Conservation (phyloP, 805 yeast genomes). For the Naumovozyma castellii region DNA sequence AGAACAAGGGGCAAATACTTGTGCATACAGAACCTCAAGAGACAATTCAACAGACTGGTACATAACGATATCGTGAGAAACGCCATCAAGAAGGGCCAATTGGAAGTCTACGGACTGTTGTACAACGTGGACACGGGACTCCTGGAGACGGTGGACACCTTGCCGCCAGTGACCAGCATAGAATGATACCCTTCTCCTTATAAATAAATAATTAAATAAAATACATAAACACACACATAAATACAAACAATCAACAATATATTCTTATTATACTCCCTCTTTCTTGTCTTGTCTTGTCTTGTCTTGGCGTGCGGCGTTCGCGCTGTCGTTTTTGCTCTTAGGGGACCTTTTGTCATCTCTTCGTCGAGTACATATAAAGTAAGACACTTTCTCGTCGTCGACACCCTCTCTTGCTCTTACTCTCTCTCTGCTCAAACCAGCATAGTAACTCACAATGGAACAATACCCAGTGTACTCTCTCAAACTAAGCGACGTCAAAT, state of each 20-base stretch:
- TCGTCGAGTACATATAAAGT: too few species aligned
- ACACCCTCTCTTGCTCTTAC: background rate
- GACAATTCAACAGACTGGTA: constrained; percentile 59
- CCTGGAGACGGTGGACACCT: constrained; percentile 4
- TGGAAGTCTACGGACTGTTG: constrained; percentile 74
- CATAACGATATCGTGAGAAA: constrained; percentile 48
- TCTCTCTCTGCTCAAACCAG: background rate
- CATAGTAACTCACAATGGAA: too few species aligned
- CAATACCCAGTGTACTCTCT: constrained; percentile 13
- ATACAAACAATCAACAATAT: background rate
- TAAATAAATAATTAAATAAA: too few species aligned
- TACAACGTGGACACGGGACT: constrained; percentile 77
- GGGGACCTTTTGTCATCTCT: too few species aligned
- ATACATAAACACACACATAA: background rate
- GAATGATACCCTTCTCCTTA: too few species aligned
- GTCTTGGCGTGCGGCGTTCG: background rate
- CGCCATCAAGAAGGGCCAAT: constrained; percentile 44
- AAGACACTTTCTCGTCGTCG: too few species aligned
- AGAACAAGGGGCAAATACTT: constrained; percentile 33
- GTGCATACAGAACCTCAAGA: constrained; percentile 66
- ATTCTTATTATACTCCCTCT: background rate
- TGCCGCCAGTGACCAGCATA: background rate
- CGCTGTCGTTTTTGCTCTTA: too few species aligned
- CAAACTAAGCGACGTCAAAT: constrained; percentile 9
- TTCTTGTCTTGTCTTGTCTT: background rate